Evolutionary conservation across 805 yeast genomes (phyloP).

Genomic region (Kregervanrija pseudodelftensis): DNA sequence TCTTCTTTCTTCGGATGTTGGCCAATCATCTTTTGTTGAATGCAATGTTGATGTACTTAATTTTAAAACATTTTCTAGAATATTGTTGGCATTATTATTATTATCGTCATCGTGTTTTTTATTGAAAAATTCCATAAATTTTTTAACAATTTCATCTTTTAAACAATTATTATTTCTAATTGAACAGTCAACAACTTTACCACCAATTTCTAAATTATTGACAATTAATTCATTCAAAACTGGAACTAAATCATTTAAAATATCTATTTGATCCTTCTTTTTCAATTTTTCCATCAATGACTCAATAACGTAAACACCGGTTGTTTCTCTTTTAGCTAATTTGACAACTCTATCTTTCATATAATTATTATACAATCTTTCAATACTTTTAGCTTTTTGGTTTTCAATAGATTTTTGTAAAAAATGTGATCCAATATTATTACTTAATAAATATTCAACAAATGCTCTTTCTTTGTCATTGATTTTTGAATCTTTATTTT

Average conservation of each 20-base stretch:
- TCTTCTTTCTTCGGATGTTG: slow-evolving; percentile 83
- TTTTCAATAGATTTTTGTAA: slow-evolving; percentile 62
- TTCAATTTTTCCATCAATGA: slow-evolving; percentile 60
- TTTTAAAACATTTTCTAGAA: slow-evolving; percentile 62
- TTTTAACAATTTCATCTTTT: slow-evolving; percentile 50
- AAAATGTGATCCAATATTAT: slow-evolving; percentile 91
- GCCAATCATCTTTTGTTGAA: slow-evolving; percentile 83
- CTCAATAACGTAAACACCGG: slow-evolving; percentile 76
- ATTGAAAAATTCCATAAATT: slow-evolving; percentile 37
- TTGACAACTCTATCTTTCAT: slow-evolving; percentile 70
- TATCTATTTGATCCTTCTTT: slow-evolving; percentile 52
- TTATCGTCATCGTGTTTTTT: slow-evolving; percentile 27
- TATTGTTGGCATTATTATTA: slow-evolving; percentile 21
- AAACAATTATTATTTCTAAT: slow-evolving; percentile 48
- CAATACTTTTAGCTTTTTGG: slow-evolving; percentile 61
- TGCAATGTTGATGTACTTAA: slow-evolving; percentile 69
- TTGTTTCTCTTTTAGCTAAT: slow-evolving; percentile 72
- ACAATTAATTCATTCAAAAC: slow-evolving; percentile 54
- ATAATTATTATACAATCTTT: slow-evolving; percentile 61
- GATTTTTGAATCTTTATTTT: slow-evolving; percentile 42
- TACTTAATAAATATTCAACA: slow-evolving; percentile 76
- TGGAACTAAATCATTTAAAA: slow-evolving; percentile 60
- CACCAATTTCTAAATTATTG: slow-evolving; percentile 65
- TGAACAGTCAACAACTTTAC: slow-evolving; percentile 61
- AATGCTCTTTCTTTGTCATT: slow-evolving; percentile 67